Evolutionary conservation across 768 basidiomycete species (phyloP).

Genomic region (Leccinum arenicola): DNA sequence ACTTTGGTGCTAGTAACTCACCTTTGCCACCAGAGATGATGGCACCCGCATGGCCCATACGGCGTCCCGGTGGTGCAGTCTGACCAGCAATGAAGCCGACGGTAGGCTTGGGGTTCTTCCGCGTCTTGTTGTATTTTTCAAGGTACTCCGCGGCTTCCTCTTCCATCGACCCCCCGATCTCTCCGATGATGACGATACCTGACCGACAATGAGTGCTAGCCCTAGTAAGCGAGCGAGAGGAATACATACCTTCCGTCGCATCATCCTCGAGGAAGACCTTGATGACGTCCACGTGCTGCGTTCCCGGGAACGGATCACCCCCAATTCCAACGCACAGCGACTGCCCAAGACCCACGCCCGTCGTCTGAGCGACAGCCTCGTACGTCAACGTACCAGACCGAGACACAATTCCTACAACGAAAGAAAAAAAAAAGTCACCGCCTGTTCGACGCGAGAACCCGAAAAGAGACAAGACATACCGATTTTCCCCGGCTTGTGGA

Average conservation of each 20-base stretch:
- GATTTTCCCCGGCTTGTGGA: slow-evolving; percentile 95
- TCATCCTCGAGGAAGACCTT: slow-evolving; percentile 96
- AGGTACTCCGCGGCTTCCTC: slow-evolving; percentile 98
- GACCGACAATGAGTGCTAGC: slow-evolving; percentile 5
- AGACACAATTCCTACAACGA: slow-evolving; percentile 76
- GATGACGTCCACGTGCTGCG: slow-evolving; percentile 92
- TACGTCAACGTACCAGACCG: slow-evolving; percentile 96
- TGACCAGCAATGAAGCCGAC: slow-evolving; percentile 98
- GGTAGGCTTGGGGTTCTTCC: slow-evolving; percentile 86
- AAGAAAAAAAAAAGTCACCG: neutral
- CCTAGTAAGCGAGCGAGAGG: neutral
- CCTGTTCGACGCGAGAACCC: neutral
- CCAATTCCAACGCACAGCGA: slow-evolving; percentile 97
- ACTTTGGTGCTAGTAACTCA: slow-evolving; percentile 25
- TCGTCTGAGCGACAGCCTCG: slow-evolving; percentile 98
- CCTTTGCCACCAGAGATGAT: slow-evolving; percentile 99
- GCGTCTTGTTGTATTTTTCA: slow-evolving; percentile 88
- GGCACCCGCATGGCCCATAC: slow-evolving; percentile 98
- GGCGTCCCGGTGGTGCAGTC: slow-evolving; percentile 95
- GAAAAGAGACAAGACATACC: slow-evolving; percentile 46
- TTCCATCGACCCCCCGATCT: slow-evolving; percentile 99
- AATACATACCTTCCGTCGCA: slow-evolving; percentile 84
- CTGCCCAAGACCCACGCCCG: slow-evolving; percentile 92
- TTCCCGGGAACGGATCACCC: slow-evolving; percentile 95
- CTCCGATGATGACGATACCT: slow-evolving; percentile 98